Evolutionary conservation across 208 protist genomes (phyloP), one percentile per base, ranked within the genome.

Genomic region (Trypanosoma lewisi): DNA sequence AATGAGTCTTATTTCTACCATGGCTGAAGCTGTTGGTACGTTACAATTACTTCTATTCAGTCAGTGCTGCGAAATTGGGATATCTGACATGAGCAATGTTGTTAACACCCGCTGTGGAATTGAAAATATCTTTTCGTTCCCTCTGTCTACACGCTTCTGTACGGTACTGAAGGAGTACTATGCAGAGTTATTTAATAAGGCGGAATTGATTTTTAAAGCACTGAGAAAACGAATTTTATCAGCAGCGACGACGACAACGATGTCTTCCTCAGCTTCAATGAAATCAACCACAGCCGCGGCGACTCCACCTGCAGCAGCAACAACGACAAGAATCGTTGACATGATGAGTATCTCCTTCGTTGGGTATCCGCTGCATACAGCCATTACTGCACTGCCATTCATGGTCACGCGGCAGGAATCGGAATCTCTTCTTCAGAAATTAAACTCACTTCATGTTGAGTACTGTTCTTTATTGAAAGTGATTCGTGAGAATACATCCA

Each of bases 41-140:
- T 63, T 92, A 55, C 85, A 92, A 49, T 67, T 92, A 27, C 67
- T 89, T 41, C 70, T 89, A 11, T 79, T 92, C n/a, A 80, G 85
- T 57, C 71, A 82, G 14, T 86, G 82, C 50, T 31, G 44, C 28
- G 41, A 34, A 6, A 28, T 39, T 19, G 16, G 30, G 1, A 12
- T 27, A 41, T 1, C 36, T 2, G 48, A 70, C 12, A 28, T 61
- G 31, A 56, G n/a, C 36, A 33, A 30, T 21, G 42, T 31, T 19
- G 34, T 21, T 23, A 51, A 45, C 7, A 17, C 27, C 30, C 21
- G 51, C 16, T 9, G 49, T 7, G 34, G 27, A 4, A 28, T 70
- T 11, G 55, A 57, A 25, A 70, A 49, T 41, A 27, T 55, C 48
- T 60, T 56, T 54, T 36, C 48, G 6, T 1, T 70, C 49, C 56